Base-by-base conservation (phyloP, 257 asterid genomes). In the Lithospermum erythrorhizon region DNA sequence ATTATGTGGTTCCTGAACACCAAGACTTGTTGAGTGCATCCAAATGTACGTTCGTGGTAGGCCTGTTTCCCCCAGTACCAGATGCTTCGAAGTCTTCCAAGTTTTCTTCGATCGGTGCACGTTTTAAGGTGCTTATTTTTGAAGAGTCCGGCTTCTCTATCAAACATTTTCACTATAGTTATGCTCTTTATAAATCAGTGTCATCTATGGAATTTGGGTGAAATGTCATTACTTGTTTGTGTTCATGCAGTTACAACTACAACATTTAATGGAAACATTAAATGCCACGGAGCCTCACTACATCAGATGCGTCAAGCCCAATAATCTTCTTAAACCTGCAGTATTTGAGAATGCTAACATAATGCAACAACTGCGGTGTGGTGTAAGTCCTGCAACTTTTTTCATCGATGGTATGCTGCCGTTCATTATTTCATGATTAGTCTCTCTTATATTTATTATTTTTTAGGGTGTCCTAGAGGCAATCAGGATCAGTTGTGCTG, bases 391-490 rank as follows among this genome's bases (percentile, higher is more conserved):
- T 69, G 69, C 65, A 61, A 68, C 53, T 68, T 49, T 69, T 52
- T 30, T 61, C 11, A 51, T 27, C 66, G 57, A 53, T 49, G 51
- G 37, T 70, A 61, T 65, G 58, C 24, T 53, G 14, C 57, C 2
- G 21, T 52, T 52, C 2, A n/a, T 18, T 61, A n/a, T 52, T 59
- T 68, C 49, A 56, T 52, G 64, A 45, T 21, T 62, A 57, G 55
- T 67, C 66, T 55, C 47, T 68, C 55, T 73, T 53, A 61, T 30
- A 11, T 13, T 13, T 14, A 59, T 67, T 63, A 67, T 64, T 72
- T 27, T 70, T 70, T 81, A 91, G 98, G 98, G 98, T 86, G 98
- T 91, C 67, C 71, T 91, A 73, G 95, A 91, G 83, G 98, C 98
- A 73, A 91, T 91, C 73, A 81, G 96, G 80, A 91, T 91, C 62